phyloP scores from a whole-genome alignment of 768 basidiomycete species.

The Collybia nuda region DNA sequence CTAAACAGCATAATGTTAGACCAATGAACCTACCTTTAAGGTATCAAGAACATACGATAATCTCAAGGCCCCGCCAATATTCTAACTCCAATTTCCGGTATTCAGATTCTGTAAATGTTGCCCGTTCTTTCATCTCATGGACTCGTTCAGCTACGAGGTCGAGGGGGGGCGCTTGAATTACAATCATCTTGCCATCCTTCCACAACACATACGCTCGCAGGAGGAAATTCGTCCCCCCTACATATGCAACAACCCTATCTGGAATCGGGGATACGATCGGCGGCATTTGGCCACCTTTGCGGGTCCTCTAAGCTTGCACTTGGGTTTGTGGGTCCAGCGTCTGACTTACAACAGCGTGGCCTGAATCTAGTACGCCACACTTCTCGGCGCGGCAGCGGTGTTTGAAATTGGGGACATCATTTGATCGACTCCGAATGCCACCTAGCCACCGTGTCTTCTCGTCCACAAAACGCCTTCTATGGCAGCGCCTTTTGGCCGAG shows the following conservation, averaged over 20 bases:
- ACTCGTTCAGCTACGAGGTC: background rate
- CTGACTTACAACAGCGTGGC: too few species aligned
- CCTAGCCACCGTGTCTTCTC: too few species aligned
- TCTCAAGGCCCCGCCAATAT: constrained; percentile 12
- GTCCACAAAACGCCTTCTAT: too few species aligned
- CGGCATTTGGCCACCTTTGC: background rate
- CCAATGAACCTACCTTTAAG: background rate
- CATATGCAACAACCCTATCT: constrained; percentile 13
- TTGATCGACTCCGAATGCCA: too few species aligned
- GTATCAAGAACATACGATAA: constrained; percentile 15
- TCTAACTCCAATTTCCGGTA: constrained; percentile 1
- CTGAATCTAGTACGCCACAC: too few species aligned
- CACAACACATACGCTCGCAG: constrained; percentile 7
- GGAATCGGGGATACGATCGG: constrained; percentile 8
- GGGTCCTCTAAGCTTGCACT: background rate
- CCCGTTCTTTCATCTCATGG: too few species aligned
- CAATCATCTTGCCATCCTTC: constrained; percentile 11
- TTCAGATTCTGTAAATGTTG: background rate
- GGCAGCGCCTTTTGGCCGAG: too few species aligned
- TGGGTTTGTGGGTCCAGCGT: background rate
- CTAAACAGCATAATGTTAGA: constrained; percentile 13
- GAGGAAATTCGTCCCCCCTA: constrained; percentile 9
- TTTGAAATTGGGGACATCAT: too few species aligned
- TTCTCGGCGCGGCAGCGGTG: too few species aligned
- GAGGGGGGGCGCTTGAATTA: constrained; percentile 12